These are phyloP conservation scores for Podospora comata DNA, from an alignment of 495 filamentous ascomycete genomes.

Conservation along the genomic window DNA sequence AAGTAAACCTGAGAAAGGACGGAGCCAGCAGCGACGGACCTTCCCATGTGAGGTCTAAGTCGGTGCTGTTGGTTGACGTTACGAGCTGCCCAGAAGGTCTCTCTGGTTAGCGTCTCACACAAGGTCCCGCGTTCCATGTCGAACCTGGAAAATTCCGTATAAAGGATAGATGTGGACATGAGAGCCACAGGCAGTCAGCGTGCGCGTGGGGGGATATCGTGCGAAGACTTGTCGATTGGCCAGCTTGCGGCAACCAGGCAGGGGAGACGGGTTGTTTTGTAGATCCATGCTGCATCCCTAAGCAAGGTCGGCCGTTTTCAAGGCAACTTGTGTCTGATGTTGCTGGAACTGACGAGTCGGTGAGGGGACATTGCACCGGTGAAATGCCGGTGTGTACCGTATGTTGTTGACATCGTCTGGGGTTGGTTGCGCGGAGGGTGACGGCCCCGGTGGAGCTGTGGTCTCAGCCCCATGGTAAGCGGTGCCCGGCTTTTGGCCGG, in stretches of 20 bases:
- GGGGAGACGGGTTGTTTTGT: too few species aligned
- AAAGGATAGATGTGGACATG: not conserved
- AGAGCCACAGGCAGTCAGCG: not conserved
- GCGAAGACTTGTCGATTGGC: not conserved
- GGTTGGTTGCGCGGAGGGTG: not conserved
- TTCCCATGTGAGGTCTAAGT: not conserved
- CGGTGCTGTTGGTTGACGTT: not conserved
- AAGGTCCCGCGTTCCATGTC: not conserved
- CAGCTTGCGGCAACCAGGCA: not conserved
- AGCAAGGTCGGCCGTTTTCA: not conserved
- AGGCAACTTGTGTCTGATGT: not conserved
- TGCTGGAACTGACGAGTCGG: not conserved
- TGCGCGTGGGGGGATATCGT: not conserved
- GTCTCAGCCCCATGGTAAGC: not conserved
- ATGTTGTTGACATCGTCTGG: not conserved
- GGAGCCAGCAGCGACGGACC: not conserved
- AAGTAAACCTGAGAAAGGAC: not conserved
- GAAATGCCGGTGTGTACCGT: not conserved
- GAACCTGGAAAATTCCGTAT: not conserved
- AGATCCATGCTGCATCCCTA: not conserved
- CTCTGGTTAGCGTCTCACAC: not conserved
- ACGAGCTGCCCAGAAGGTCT: not conserved
- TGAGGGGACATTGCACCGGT: not conserved
- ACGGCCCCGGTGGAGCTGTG: not conserved
- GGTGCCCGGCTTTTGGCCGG: not conserved